These are phyloP conservation scores for Parachaetomium inaequale DNA, from an alignment of 495 filamentous ascomycete species.

Conservation along the genomic window DNA sequence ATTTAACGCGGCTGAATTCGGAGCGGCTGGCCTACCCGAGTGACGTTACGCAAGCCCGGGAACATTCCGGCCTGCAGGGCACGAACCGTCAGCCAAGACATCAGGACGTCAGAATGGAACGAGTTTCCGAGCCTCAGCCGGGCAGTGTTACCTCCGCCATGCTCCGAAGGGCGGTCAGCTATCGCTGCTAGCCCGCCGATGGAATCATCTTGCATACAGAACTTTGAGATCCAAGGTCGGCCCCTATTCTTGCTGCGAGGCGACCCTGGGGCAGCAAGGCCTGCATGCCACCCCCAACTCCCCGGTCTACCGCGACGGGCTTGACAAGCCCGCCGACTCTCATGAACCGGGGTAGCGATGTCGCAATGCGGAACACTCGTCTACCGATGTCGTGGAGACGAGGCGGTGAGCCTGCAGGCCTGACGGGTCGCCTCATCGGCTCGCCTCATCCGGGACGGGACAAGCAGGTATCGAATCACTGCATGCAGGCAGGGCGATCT, in stretches of 20 bases:
- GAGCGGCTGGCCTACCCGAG: not conserved
- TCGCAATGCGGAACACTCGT: constrained; percentile 3
- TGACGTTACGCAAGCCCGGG: not conserved
- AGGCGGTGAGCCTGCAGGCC: constrained; percentile 17
- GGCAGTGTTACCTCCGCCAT: not conserved
- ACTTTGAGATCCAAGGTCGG: no score
- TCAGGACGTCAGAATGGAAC: not conserved
- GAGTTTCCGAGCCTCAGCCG: no score
- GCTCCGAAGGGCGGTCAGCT: not conserved
- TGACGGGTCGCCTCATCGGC: constrained; percentile 6
- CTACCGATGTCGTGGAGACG: constrained; percentile 17
- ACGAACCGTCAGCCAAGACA: not conserved
- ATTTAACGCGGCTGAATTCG: constrained; percentile 8
- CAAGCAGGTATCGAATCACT: constrained; percentile 1
- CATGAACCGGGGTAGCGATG: not conserved
- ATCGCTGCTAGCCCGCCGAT: no score
- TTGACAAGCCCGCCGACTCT: not conserved
- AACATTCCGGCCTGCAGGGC: not conserved
- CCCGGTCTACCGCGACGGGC: not conserved
- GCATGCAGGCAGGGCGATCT: constrained; percentile 7
- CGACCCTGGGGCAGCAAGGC: not conserved
- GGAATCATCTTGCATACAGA: no score
- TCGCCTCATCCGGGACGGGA: constrained; percentile 7
- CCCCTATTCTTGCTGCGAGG: no score
- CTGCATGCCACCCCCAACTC: not conserved